Evolutionary conservation across 495 filamentous ascomycete species (phyloP).

Genomic region (Barbatosphaeria neglecta): DNA sequence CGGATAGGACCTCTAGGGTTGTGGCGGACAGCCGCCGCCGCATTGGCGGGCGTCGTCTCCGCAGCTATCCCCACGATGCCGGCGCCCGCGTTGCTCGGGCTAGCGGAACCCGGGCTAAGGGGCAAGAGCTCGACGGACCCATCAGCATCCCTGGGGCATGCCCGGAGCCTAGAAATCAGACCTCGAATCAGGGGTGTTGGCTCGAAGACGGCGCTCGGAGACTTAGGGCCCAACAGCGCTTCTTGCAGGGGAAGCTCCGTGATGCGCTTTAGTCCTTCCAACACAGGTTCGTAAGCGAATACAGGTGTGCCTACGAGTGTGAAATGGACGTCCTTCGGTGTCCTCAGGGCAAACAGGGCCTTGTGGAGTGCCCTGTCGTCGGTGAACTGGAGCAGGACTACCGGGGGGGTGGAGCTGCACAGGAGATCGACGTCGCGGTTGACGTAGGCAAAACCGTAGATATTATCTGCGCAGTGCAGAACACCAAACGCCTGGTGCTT

Average conservation of each 20-base stretch:
- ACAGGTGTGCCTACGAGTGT: conserved; percentile 51
- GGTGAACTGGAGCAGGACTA: conserved; percentile 41
- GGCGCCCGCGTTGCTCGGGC: not conserved
- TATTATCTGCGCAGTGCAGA: conserved; percentile 34
- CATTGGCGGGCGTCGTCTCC: too few species aligned
- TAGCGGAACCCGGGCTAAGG: not conserved
- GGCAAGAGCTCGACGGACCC: not conserved
- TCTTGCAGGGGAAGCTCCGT: conserved; percentile 40
- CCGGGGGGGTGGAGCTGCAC: conserved; percentile 26
- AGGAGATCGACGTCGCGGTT: conserved; percentile 47
- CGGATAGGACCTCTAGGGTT: conserved; percentile 12
- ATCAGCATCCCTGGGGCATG: not conserved
- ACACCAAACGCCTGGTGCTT: conserved; percentile 53
- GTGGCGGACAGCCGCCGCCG: not conserved
- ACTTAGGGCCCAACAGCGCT: conserved; percentile 28
- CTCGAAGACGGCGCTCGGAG: not conserved
- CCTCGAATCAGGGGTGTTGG: not conserved
- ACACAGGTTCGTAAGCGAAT: conserved; percentile 63
- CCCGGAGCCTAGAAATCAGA: not conserved
- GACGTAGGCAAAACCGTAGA: conserved; percentile 52
- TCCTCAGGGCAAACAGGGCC: conserved; percentile 28
- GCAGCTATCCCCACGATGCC: too few species aligned
- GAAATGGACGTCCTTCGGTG: conserved; percentile 30
- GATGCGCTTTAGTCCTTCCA: conserved; percentile 47
- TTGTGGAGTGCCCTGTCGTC: conserved; percentile 22